Base-by-base conservation (phyloP, 2,329 filamentous ascomycete genomes). In the Aspergillus nomiae region DNA sequence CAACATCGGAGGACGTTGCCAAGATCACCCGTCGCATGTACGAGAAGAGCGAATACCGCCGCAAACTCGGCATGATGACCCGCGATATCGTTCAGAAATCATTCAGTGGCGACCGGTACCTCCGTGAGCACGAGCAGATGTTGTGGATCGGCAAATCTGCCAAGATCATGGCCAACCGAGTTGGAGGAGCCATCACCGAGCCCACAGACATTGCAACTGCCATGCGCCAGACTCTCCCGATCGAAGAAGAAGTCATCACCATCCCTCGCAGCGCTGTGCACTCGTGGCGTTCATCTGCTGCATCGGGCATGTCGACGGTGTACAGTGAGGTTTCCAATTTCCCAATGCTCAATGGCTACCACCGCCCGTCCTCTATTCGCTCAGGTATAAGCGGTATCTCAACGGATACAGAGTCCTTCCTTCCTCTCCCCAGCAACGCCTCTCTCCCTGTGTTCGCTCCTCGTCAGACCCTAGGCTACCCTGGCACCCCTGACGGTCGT, bases 101-200 rank as follows among this genome's bases (percentile, higher is more conserved):
- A 14, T 88, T 88, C 73, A 83, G 83, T 56, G 85, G 86, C 3
- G 84, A 87, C 50, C 80, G 86, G 0, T 88, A 88, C 70, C 80
- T 88, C 28, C 82, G 87, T 43, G 86, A 87, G 71, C 86, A 88
- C 71, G 86, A 88, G 70, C 86, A 89, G 69, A 86, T 84, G 83
- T 82, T 85, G 62, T 86, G 84, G 84, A 75, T 80, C 43, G 77
- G 77, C 57, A 80, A 80, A 65, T 71, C 73, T 3, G 67, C 69
- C 11, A 78, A 76, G 59, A 66, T 72, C 48, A 77, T 77, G 72
- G 69, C 71, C 34, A 72, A 59, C 30, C 69, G 74, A 4, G 61
- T 66, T 24, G 67, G 65, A 10, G 71, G 66, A 14, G 65, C 69
- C 36, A 60, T 67, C 24, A 67, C 65, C 24, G 73, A 74, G 24